Conservation (phyloP, 345 rosid genomes). For the Anacardium occidentale region DNA sequence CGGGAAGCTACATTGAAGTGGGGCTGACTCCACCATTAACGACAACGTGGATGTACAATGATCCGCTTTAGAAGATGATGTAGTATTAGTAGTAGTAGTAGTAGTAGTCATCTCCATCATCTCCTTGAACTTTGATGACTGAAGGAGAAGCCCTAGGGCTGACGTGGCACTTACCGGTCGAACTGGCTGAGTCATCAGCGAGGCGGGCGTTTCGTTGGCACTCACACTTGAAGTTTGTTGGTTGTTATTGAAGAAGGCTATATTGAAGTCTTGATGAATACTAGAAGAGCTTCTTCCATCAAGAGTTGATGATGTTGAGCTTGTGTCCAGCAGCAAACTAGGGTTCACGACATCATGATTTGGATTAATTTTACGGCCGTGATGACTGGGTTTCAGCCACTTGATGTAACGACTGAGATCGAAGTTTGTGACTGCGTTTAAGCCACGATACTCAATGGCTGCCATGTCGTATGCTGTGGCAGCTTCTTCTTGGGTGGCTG, state of each 20-base stretch:
- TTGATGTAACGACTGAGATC: constrained; percentile 84
- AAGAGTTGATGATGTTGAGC: not conserved
- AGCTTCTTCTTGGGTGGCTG: constrained; percentile 98
- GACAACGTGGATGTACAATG: constrained; percentile 24
- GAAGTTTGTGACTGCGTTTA: constrained; percentile 90
- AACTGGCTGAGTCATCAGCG: constrained; percentile 13
- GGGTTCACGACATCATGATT: constrained; percentile 14
- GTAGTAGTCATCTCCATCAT: constrained; percentile 52
- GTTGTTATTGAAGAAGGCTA: constrained; percentile 17
- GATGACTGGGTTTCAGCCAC: constrained; percentile 50
- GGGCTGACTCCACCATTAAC: constrained; percentile 30
- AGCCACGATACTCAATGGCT: constrained; percentile 89
- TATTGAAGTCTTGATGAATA: constrained; percentile 19
- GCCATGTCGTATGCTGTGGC: constrained; percentile 92
- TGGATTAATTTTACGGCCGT: not conserved
- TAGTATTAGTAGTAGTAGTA: too few relatives aligned
- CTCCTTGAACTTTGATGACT: constrained; percentile 66
- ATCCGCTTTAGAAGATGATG: not conserved
- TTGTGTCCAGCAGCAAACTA: not conserved
- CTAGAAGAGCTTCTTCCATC: not conserved
- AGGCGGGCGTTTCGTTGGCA: not conserved
- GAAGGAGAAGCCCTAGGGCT: constrained; percentile 63
- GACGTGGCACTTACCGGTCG: constrained; percentile 43
- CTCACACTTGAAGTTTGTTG: constrained; percentile 7
- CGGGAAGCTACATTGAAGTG: constrained; percentile 59